Evolutionary conservation across 176 grass and related monocot species (phyloP), one percentile per base, ranked within the genome.

Genomic region (Hyparrhenia diplandra): DNA sequence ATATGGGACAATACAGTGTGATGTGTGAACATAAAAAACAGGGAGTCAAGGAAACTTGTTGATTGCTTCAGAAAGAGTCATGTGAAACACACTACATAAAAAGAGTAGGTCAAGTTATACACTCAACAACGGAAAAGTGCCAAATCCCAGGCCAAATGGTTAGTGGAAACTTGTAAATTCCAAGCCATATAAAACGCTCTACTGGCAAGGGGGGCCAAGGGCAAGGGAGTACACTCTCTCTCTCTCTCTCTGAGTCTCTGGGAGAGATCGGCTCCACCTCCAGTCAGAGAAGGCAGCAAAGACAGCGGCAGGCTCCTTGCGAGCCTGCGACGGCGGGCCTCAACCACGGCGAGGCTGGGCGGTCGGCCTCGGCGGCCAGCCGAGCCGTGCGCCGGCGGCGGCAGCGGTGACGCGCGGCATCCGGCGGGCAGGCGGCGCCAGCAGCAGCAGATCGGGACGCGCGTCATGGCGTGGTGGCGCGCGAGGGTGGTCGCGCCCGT

Each of bases 401-500:
- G n/a, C n/a, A n/a, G 8, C 57, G 52, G 32, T 13, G 49, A 61
- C 39, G 31, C 64, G 5, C 55, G 54, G 52, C 76, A 42, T 23
- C 69, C 61, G 5, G 31, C 12, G 1, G 31, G 30, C 54, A 41
- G 24, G 10, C 36, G 77, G 13, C 64, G 73, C 8, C 40, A n/a
- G 69, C 80, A 4, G 5, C 71, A 35, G 67, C 78, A 73, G 83
- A 89, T 89, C 54, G 85, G 85, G 25, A 75, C 75, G 32, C 74
- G 85, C 66, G 87, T 91, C 54, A 99, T 99, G 96, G 89, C 96
- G 69, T 95, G 96, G 96, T 95, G 96, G 92, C 88, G 86, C 34
- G 65, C 88, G 4, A 88, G 74, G 60, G 89, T 99, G 61, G 84
- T 95, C 14, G 85, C 87, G 60, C 86, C 90, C 25, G 84, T 95